Conservation (phyloP, 306 rosid genomes). For the Betula pendula region DNA sequence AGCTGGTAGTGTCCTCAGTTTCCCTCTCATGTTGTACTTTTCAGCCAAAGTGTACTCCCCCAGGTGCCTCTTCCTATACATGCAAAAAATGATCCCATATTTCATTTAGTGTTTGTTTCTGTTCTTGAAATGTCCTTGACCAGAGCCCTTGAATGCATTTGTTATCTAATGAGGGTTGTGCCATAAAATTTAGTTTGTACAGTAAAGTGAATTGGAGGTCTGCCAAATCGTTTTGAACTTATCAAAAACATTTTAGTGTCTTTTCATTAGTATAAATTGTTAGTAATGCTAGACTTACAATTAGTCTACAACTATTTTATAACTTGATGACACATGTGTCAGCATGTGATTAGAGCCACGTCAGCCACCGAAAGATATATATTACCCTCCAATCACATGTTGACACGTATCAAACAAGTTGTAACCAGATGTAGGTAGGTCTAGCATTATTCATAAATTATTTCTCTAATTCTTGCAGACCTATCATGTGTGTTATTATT, state of each 20-base stretch:
- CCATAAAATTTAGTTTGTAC: background rate
- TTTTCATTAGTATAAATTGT: no score
- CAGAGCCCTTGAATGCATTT: background rate
- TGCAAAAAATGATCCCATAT: background rate
- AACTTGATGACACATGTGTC: no score
- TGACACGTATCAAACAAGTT: no score
- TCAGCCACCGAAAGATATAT: no score
- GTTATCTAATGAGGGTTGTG: background rate
- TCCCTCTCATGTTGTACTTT: constrained; percentile 23
- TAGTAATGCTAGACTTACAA: no score
- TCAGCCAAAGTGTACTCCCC: background rate
- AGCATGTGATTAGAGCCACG: no score
- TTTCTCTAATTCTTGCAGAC: no score
- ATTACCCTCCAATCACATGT: no score
- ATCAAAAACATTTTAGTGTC: background rate
- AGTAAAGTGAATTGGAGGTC: background rate
- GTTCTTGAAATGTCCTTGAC: background rate
- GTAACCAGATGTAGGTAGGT: no score
- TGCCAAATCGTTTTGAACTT: background rate
- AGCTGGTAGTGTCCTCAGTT: background rate
- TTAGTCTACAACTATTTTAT: no score
- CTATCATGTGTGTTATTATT: no score
- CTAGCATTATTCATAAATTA: no score
- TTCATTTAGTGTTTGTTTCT: background rate
- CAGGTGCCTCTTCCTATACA: background rate